Evolutionary conservation across 768 basidiomycete genomes (phyloP).

Genomic region (Suillus hirtellus): DNA sequence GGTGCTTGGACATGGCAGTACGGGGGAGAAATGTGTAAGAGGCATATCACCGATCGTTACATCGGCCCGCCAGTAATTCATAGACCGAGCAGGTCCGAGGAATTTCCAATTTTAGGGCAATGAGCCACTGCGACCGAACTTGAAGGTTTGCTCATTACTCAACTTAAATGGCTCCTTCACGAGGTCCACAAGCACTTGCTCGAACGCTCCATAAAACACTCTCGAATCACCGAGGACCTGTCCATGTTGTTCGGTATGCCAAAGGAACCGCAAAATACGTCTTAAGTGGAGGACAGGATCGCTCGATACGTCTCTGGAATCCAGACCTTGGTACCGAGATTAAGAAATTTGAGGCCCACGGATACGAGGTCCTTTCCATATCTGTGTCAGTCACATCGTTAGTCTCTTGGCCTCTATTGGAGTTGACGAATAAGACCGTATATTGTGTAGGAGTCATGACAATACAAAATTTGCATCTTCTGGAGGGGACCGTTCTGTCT

Average conservation of each 20-base stretch:
- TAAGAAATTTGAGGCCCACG: conserved; percentile 88
- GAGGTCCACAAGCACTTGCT: conserved; percentile 52
- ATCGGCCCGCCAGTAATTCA: conserved; percentile 7
- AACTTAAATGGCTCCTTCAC: conserved; percentile 50
- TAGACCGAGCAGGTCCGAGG: neutral
- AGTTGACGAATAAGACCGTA: neutral
- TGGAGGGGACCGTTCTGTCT: conserved; percentile 91
- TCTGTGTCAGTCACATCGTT: conserved; percentile 63
- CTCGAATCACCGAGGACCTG: conserved; percentile 73
- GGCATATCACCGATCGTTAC: conserved; percentile 7
- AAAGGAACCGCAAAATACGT: conserved; percentile 87
- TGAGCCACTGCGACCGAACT: too few species aligned
- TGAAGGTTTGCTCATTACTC: neutral
- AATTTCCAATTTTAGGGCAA: neutral
- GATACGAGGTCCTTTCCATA: conserved; percentile 92
- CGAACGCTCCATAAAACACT: conserved; percentile 67
- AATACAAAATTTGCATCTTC: conserved; percentile 93
- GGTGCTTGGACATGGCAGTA: conserved; percentile 50
- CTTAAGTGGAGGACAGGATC: conserved; percentile 92
- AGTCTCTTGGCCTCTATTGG: conserved; percentile 1
- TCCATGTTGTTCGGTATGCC: conserved; percentile 90
- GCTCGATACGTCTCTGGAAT: conserved; percentile 90
- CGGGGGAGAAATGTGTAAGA: neutral
- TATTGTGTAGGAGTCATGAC: conserved; percentile 69
- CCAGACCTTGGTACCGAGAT: conserved; percentile 84